These are phyloP conservation scores for Lactarius hengduanensis DNA, from an alignment of 768 basidiomycete species.

Conservation along the genomic window DNA sequence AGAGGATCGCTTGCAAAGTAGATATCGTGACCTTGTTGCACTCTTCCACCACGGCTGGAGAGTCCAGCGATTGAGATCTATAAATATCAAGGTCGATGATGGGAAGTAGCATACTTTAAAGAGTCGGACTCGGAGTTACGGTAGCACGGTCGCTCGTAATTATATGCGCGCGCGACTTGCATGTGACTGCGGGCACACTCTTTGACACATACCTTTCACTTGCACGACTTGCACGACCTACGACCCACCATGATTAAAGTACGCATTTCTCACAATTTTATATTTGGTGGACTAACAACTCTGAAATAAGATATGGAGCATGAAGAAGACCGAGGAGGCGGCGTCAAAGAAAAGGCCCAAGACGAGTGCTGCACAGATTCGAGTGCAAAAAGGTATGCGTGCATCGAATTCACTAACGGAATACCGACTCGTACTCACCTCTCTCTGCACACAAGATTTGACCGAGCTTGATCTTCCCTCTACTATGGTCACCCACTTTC, in stretches of 20 bases:
- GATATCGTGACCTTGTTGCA: constrained; percentile 54
- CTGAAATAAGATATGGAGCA: constrained; percentile 83
- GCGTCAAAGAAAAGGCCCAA: constrained; percentile 98
- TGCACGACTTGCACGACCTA: constrained; percentile 18
- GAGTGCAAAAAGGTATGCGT: constrained; percentile 98
- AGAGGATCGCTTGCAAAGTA: not conserved
- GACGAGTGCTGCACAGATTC: constrained; percentile 96
- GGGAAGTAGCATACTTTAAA: constrained; percentile 47
- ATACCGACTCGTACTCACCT: not conserved
- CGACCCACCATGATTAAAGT: constrained; percentile 46
- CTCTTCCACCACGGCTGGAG: constrained; percentile 54
- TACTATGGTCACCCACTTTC: constrained; percentile 95
- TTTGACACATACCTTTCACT: not conserved
- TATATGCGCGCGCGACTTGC: not conserved
- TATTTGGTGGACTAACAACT: constrained; percentile 20
- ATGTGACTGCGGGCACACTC: constrained; percentile 5
- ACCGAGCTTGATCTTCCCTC: constrained; percentile 95
- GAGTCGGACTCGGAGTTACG: not conserved
- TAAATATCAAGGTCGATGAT: constrained; percentile 79
- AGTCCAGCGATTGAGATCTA: constrained; percentile 44
- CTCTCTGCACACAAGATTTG: constrained; percentile 55
- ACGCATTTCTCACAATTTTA: constrained; percentile 4
- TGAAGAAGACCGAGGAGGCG: constrained; percentile 99
- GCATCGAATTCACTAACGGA: constrained; percentile 19
- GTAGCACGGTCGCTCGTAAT: not conserved